Evolutionary conservation across 1,284 basidiomycete species (phyloP), one percentile per base, ranked within the genome.

Genomic region (Leccinum pseudoinsigne): DNA sequence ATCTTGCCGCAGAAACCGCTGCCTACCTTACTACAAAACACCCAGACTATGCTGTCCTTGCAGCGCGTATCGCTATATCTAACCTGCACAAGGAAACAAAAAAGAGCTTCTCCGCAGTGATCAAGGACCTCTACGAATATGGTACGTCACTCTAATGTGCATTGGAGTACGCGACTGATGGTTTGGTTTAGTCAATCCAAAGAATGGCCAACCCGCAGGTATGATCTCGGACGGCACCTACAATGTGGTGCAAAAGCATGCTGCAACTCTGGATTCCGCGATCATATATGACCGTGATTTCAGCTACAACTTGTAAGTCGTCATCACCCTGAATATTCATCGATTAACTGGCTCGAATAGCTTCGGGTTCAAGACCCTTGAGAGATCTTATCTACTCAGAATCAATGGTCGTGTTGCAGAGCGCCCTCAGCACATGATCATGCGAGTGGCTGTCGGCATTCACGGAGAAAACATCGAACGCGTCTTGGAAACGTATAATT

Each of bases 61-160:
- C 97, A 11, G 97, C 97, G 14, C 94, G 97, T 68, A 98, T 99
- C 62, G 97, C 97, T 65, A 97, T 99, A 74, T 97, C 95, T 66
- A 99, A 99, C 79, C 81, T 99, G 21, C 97, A 99, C 86, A 99
- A 99, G 77, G 97, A 99, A 81, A 99, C 97, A 40, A 97, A 95
- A 81, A 99, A 99, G 84, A 92, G 82, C 70, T 99, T 99, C 77
- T 95, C 94, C 14, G 86, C 90, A 68, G 96, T 98, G 67, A 86
- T 99, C 72, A 86, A 88, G 68, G 95, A 98, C 75, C 81, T 99
- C 59, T 95, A 97, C 78, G 82, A 87, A 61, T 98, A 97, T 82
- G 82, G 94, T 94, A 68, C 23, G 86, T 75, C 56, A n/a, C 54
- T 55, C 28, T 7, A 31, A 57, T 57, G 42, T 42, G 21, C 55